Evolutionary conservation across 2,329 filamentous ascomycete species (phyloP), one percentile per base, ranked within the genome.

Genomic region (Sporothrix sp.): DNA sequence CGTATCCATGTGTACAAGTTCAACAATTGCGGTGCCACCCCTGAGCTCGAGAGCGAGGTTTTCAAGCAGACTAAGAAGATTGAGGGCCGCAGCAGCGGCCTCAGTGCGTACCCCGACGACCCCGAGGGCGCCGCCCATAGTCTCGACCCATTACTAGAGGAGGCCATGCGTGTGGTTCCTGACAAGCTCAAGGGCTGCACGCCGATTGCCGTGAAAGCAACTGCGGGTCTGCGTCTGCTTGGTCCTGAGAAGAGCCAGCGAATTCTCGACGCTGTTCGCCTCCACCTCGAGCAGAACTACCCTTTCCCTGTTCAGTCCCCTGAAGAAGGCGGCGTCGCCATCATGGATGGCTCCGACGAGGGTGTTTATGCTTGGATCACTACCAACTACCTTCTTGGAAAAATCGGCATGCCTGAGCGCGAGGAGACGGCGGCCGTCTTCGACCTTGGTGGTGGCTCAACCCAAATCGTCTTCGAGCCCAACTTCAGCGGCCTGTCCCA

Each of bases 361-460:
- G 93, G 93, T 64, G 91, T 98, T 27, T 98, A 95, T 64, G 94
- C 93, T 48, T 98, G 93, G 93, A 95, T 98, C 66, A 98, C 93
- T 7, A 93, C 89, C 58, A 98, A 98, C 75, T 98, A 98, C 69
- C 84, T 98, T 36, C 81, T 98, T 21, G 91, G 91, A 62, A 97
- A 97, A 72, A 97, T 98, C 67, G 93, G 93, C 53, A 86, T 87
- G 10, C 87, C 89, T 2, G 91, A 96, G 64, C 81, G 90, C 66
- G 88, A 80, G 56, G 85, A 88, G 46, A 97, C 93, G 2, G 94
- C 93, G 36, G 93, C 93, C 46, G 82, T 96, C 53, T 95, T 98
- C 62, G 93, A 98, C 65, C 84, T 98, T 44, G 93, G 93, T 56
- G 93, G 93, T 61, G 93, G 93, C 49, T 96, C 90, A 20, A 98